Evolutionary conservation across 805 yeast genomes (phyloP).

Genomic region (Zygoascus tannicola): DNA sequence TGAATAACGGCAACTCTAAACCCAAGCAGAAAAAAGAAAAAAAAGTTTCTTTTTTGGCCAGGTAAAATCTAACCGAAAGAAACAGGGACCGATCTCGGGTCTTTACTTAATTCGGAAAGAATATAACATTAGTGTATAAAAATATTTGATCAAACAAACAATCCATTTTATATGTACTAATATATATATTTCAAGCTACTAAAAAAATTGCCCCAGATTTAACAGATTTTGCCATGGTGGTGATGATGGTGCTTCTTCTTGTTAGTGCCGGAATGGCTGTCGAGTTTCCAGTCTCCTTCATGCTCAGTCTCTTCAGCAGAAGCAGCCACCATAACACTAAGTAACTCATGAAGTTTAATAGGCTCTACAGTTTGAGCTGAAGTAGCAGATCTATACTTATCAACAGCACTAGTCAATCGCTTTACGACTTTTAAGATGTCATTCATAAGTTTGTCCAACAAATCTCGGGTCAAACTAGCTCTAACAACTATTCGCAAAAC

Average conservation of each 20-base stretch:
- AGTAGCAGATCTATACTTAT: slow-evolving; percentile 14
- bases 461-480: slow-evolving; percentile 51
- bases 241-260: neutral
- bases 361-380: neutral
- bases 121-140: too few relatives aligned
- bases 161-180: too few relatives aligned
- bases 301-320: slow-evolving; percentile 23
- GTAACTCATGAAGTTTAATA: slow-evolving; percentile 12
- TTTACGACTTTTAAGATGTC: slow-evolving; percentile 49
- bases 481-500: slow-evolving; percentile 80
- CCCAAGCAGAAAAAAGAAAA: too few relatives aligned
- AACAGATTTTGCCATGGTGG: slow-evolving; percentile 4
- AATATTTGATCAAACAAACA: too few relatives aligned
- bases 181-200: too few relatives aligned
- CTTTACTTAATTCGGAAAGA: too few relatives aligned
- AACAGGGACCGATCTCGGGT: too few relatives aligned
- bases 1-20: too few relatives aligned
- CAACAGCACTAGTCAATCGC: slow-evolving; percentile 41
- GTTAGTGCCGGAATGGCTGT: slow-evolving; percentile 6
- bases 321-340: slow-evolving; percentile 17
- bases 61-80: too few relatives aligned
- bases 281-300: slow-evolving; percentile 20
- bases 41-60: too few relatives aligned
- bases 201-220: too few relatives aligned
- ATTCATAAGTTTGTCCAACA: slow-evolving; percentile 54